Percentiles rank a stretch among this genome's conserved stretches.
Conservation (phyloP, 2,329 filamentous ascomycete genomes). For the Diaporthe batatas region DNA sequence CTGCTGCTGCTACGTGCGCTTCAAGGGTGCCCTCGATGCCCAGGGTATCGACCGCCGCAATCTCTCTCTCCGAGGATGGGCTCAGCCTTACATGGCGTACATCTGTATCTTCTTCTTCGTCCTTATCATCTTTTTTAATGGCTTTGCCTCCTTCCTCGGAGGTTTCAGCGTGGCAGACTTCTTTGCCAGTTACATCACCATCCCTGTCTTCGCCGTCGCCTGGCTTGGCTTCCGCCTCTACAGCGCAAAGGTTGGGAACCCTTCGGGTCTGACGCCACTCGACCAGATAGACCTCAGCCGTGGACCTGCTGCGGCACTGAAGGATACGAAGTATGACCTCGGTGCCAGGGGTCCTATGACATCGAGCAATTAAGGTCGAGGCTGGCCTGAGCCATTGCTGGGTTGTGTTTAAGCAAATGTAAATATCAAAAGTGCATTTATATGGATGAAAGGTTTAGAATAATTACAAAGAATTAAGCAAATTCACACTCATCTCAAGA, state of each 20-base stretch:
- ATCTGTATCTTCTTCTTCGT: conserved; percentile 58
- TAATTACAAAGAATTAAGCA: not conserved
- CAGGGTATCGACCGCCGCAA: conserved; percentile 55
- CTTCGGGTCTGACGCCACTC: conserved; percentile 30
- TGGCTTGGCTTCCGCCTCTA: conserved; percentile 54
- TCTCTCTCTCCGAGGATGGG: conserved; percentile 47
- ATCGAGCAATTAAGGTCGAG: not conserved
- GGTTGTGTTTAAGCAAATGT: not conserved
- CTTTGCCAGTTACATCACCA: conserved; percentile 55
- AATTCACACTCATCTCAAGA: not conserved
- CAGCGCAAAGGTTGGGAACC: conserved; percentile 27
- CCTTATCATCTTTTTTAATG: conserved; percentile 60
- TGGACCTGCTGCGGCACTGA: conserved; percentile 36
- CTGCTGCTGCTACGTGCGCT: conserved; percentile 50
- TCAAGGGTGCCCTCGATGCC: conserved; percentile 53
- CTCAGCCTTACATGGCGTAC: conserved; percentile 57
- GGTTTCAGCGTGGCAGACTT: conserved; percentile 55
- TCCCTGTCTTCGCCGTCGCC: conserved; percentile 50
- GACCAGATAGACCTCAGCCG: conserved; percentile 41
- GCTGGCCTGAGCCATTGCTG: not conserved
- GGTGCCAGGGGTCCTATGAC: conserved; percentile 28
- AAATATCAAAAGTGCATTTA: not conserved
- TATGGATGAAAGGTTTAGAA: not conserved
- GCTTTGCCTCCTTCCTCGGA: conserved; percentile 59
- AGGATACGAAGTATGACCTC: conserved; percentile 39